phyloP scores from a whole-genome alignment of 2,329 filamentous ascomycete species.

The Nemania diffusa region DNA sequence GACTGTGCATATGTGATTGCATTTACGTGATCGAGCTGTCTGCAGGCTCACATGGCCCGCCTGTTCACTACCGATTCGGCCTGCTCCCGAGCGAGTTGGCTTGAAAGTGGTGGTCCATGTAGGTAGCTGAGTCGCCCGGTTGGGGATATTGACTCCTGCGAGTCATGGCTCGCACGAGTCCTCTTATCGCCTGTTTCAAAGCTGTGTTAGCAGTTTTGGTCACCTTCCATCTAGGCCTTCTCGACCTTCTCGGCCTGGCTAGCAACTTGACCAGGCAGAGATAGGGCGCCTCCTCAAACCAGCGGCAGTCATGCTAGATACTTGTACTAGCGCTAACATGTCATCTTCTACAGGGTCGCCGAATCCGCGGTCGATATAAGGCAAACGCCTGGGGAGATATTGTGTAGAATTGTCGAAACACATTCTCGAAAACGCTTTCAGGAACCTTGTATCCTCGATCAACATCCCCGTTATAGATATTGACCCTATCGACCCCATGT shows the following conservation, averaged over 20 bases:
- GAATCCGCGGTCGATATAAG: constrained; percentile 23
- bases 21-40: constrained; percentile 30
- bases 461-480: constrained; percentile 25
- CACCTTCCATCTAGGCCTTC: constrained; percentile 35
- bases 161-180: constrained; percentile 41
- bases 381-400: constrained; percentile 13
- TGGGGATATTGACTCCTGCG: constrained; percentile 32
- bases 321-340: constrained; percentile 35
- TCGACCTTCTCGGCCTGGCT: constrained; percentile 24
- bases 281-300: constrained; percentile 34
- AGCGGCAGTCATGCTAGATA: constrained; percentile 30
- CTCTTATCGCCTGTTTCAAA: constrained; percentile 30
- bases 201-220: constrained; percentile 26
- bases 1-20: constrained; percentile 36
- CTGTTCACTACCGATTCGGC: constrained; percentile 5
- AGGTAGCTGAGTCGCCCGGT: constrained; percentile 25
- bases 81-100: constrained; percentile 14
- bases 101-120: constrained; percentile 11
- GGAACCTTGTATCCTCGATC: constrained; percentile 19
- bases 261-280: constrained; percentile 19
- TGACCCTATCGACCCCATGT: constrained; percentile 54
- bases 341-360: constrained; percentile 30
- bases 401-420: constrained; percentile 31
- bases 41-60: constrained; percentile 1
- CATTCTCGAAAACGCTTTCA: constrained; percentile 26